phyloP scores from a whole-genome alignment of 495 filamentous ascomycete species.

The Xylaria nigripes region DNA sequence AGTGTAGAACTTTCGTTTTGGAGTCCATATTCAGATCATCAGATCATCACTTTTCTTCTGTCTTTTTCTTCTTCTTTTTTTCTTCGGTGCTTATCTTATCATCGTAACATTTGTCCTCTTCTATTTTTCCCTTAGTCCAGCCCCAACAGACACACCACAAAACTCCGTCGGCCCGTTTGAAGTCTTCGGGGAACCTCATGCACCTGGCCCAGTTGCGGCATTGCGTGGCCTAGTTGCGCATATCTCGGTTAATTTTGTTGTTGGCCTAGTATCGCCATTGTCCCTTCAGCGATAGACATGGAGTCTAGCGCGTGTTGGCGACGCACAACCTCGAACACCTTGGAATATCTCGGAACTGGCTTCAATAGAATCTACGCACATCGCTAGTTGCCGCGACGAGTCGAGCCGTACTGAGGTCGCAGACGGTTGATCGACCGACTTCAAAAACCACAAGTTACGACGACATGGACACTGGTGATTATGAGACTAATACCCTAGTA shows the following conservation, averaged over 20 bases:
- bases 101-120: neutral
- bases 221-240: neutral
- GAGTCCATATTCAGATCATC: neutral
- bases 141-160: neutral
- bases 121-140: neutral
- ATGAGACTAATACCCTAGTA: conserved; percentile 45
- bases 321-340: conserved; percentile 22
- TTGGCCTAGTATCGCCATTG: neutral
- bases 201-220: neutral
- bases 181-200: conserved; percentile 1
- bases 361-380: conserved; percentile 1
- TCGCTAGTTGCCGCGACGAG: conserved; percentile 10
- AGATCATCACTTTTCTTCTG: neutral
- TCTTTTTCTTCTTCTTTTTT: neutral
- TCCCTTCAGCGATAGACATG: conserved; percentile 20
- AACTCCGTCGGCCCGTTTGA: too few species aligned
- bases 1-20: neutral
- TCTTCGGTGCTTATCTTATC: too few species aligned
- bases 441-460: conserved; percentile 22
- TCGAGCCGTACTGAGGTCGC: conserved; percentile 4
- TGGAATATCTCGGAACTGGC: neutral
- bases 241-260: neutral
- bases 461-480: conserved; percentile 48
- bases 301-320: conserved; percentile 27
- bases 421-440: neutral